Base-by-base conservation (phyloP, 257 asterid genomes). In the Nicotiana benthamiana region DNA sequence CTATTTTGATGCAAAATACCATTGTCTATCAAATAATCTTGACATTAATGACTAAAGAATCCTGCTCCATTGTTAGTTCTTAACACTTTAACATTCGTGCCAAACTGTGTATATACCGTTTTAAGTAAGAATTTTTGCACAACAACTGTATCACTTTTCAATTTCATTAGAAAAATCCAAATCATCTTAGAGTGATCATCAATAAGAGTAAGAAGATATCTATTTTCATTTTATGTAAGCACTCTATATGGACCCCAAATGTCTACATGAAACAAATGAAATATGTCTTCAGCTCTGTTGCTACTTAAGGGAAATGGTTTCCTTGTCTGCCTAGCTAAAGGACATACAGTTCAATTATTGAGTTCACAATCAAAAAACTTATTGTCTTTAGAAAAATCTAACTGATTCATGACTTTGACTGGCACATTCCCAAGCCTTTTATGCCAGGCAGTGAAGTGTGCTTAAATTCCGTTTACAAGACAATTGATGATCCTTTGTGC, bases 281-380 rank as follows among this genome's bases (percentile, higher is more conserved):
- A 24, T 0, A 0, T 0, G 1, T 22, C 4, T 10, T 2, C 0
- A 22, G 18, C 11, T 11, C 34, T 61, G 11, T 7, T 9, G 22
- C 6, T 24, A 9, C 30, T 59, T 0, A 9, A 15, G 9, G 30
- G 28, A 60, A 60, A 60, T 22, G 16, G 7, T 4, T 60, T 22
- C 16, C 30, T 60, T 22, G 17, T 22, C 12, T 60, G 17, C 24
- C 30, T 60, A 22, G 32, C 8, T 22, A 60, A 0, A 4, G 32
- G 32, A 60, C 30, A 9, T 2, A 22, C 7, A 9, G 1, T 60
- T 7, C 30, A 60, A 60, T 60, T 22, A 1, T 10, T 26, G 4
- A 60, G 11, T 3, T 2, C 11, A 15, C 65, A 60, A 26, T 9
- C 6, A 6, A 3, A 9, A 5, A 60, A 13, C 10, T 5, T 32